Conservation (phyloP, 768 basidiomycete genomes). For the Termitomyces sp. region DNA sequence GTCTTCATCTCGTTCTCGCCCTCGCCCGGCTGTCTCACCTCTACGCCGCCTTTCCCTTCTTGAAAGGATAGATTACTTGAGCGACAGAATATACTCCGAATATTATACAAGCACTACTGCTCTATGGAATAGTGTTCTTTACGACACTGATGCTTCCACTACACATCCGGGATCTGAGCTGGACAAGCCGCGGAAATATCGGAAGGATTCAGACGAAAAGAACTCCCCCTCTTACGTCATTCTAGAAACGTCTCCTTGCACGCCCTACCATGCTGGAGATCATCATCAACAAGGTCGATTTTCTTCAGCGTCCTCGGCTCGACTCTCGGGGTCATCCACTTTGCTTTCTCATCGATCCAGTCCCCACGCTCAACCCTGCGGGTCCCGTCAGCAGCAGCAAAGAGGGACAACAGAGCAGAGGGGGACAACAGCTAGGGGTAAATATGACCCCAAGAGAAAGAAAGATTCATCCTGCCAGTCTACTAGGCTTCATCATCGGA, state of each 20-base stretch:
- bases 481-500: background rate
- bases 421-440: background rate
- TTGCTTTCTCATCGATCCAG: background rate
- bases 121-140: background rate
- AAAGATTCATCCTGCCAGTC: background rate
- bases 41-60: background rate
- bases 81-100: background rate
- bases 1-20: background rate
- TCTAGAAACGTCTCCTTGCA: too few relatives aligned
- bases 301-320: background rate
- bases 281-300: background rate
- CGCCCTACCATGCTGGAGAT: background rate
- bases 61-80: background rate
- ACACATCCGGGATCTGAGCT: background rate
- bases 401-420: too few relatives aligned
- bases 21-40: background rate
- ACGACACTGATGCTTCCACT: background rate
- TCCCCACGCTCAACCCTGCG: too few relatives aligned
- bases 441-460: background rate
- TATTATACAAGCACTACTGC: background rate
- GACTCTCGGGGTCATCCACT: background rate
- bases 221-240: background rate
- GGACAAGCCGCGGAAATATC: too few relatives aligned
- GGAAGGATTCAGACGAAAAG: background rate
- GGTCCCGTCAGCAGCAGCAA: too few relatives aligned